Evolutionary conservation across 495 filamentous ascomycete species (phyloP), one percentile per base, ranked within the genome.

Genomic region (Penicillium silybi): DNA sequence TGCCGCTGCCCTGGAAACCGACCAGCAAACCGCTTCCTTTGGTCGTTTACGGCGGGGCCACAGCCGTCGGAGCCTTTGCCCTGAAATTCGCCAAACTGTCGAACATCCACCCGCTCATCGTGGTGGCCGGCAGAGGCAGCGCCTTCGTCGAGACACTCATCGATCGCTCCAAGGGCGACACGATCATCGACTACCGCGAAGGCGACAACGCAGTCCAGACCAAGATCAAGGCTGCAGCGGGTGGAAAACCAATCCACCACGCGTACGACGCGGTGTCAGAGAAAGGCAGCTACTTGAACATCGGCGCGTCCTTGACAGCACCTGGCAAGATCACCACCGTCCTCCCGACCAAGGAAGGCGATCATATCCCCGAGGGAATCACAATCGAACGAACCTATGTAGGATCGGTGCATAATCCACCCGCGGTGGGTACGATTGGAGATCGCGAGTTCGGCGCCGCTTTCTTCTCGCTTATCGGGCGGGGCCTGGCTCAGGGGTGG

Each of bases 41-140:
- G 0, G 65, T 86, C 6, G 68, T 88, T 22, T 87, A 87, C 57
- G 86, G 87, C 15, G 87, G 76, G 0, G 71, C 81, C 0, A 72
- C 77, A 1, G 80, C 87, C 0, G 86, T 90, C 0, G 87, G 87
- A 4, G 66, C 81, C 27, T 90, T 79, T 53, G 80, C 80, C 9
- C 68, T 89, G 48, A 85, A 89, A 63, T 69, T 89, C 17, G 85
- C 85, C 13, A 55, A 54, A 15, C 63, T 70, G 20, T 79, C 83
- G 27, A 83, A 87, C 59, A 84, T 91, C 52, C 85, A 88, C 64
- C 87, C 86, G 0, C 53, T 89, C 18, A 83, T 89, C 46, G 79
- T 66, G 42, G 70, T 90, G 7, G 86, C 86, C 1, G 86, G 86
- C 2, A 67, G 68, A n/a, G 80, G 80, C 17, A 18, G 37, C 16